Base-by-base conservation (phyloP, 148 eudicot species). In the Rhododendron molle region DNA sequence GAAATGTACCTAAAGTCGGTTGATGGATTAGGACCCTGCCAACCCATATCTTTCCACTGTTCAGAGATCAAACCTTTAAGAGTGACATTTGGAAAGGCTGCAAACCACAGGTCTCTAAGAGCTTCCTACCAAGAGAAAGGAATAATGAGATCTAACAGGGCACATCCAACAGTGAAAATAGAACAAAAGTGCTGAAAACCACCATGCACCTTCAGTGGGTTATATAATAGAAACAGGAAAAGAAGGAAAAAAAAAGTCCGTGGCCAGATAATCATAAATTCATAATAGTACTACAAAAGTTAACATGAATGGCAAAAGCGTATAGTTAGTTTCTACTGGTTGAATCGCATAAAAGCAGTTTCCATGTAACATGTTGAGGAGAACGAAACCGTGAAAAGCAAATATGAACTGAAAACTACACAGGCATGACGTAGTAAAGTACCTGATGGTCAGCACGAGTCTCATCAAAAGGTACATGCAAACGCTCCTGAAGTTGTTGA, bases 41-140 rank as follows among this genome's bases (percentile, higher is more conserved):
- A 97, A 3, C 99, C 99, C 98, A 97, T 94, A 56, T 97, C 99
- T 88, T 97, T 97, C 99, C 99, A 97, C 56, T 92, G 96, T 76
- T 94, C 98, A 71, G 99, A 95, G 74, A 95, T 91, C 91, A 97
- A 83, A 62, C 96, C 92, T 58, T 82, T 88, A 83, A 97, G 98
- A 32, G 81, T 78, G 72, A 92, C 89, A 86, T 92, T 87, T 30
- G 98, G 99, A 87, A 89, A 97, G 52, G 98, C 89, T 62, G 91
- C 89, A 85, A 86, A 80, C 98, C 99, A 97, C 89, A 97, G 85
- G 84, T 87, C 90, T 88, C 47, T 89, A 72, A 97, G 98, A 56
- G 95, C 92, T 88, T 92, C 95, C 99, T 97, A 91, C 87, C 84
- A 71, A 86, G 82, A 46, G 43, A 46, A 84, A 47, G 38, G 52